Base-by-base conservation (phyloP, 164 flowering plant genomes). In the Santalum album region DNA sequence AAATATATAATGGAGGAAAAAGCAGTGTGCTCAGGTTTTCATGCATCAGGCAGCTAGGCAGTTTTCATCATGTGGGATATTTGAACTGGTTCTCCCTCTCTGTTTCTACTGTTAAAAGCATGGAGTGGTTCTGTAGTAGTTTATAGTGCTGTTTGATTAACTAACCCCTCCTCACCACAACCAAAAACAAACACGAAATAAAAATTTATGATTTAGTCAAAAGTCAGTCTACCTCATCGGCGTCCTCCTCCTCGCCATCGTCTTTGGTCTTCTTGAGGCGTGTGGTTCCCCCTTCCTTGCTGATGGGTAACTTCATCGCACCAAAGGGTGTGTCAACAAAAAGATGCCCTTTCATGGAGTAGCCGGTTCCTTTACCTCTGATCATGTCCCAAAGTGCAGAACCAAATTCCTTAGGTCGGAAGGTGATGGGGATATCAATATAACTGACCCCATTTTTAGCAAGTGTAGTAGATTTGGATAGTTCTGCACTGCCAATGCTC, bases 361-460 rank as follows among this genome's bases (percentile, higher is more conserved):
- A 87, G 15, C 91, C 87, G 25, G 86, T 79, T 25, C 89, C 87
- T 64, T 55, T 80, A 40, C 91, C 91, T 65, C 91, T 70, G 21
- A 87, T 87, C 91, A 87, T 80, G 55, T 80, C 89, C 96, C 91
- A 82, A 23, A 87, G 69, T n/a, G 86, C 96, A 55, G 91, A 84
- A 14, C 91, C 90, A 50, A 77, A 81, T 56, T 87, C 91, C 77
- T 82, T 84, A 1, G 96, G 96, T 72, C 80, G 75, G 63, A 84
- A 87, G 44, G 89, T 84, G 60, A 84, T 71, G 12, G 89, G 96
- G 63, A 84, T 34, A 16, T 84, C 77, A 53, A 84, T 48, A 27
- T 64, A 63, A 51, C 72, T 65, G 34, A 82, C 69, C 43, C 89
- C 96, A 32, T 76, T 77, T 64, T 82, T 87, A 10, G 54, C 78